Percentiles rank a stretch among this genome's conserved stretches.
Evolutionary conservation across 176 grass and related monocot species (phyloP).

Genomic region (Oryza rufipogon): DNA sequence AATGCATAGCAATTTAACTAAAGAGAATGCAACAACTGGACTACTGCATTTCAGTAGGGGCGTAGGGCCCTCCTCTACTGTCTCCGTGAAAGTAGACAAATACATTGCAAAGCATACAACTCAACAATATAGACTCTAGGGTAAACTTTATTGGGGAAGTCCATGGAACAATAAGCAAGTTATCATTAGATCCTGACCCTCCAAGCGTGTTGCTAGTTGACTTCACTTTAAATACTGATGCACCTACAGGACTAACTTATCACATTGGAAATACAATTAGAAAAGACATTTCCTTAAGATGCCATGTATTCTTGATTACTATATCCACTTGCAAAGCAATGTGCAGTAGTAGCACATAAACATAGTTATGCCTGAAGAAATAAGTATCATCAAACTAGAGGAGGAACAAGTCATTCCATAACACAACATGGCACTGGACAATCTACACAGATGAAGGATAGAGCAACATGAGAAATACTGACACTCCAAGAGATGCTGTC

Average conservation of each 20-base stretch:
- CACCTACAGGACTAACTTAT: neutral
- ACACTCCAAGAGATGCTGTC: neutral
- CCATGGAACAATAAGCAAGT: neutral
- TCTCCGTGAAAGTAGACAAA: too few species aligned
- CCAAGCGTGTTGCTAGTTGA: neutral
- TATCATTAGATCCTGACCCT: neutral
- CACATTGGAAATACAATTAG: neutral
- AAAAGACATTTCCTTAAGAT: neutral
- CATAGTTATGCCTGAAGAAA: conserved; percentile 1
- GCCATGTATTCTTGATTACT: neutral
- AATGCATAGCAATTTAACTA: neutral
- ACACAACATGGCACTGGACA: neutral
- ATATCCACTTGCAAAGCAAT: conserved; percentile 18
- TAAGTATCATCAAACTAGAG: neutral
- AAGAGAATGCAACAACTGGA: neutral
- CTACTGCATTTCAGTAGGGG: neutral
- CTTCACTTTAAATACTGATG: neutral
- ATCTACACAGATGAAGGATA: neutral
- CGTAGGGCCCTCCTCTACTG: too few species aligned
- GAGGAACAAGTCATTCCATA: neutral
- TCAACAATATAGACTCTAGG: too few species aligned
- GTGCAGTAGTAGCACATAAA: neutral
- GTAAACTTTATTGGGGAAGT: neutral
- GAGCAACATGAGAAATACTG: neutral
- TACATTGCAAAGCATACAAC: too few species aligned